Percentiles rank a stretch among this genome's conserved stretches.
These are phyloP conservation scores for Aspergillus viridinutans DNA, from an alignment of 2,329 filamentous ascomycete genomes.

Conservation along the genomic window DNA sequence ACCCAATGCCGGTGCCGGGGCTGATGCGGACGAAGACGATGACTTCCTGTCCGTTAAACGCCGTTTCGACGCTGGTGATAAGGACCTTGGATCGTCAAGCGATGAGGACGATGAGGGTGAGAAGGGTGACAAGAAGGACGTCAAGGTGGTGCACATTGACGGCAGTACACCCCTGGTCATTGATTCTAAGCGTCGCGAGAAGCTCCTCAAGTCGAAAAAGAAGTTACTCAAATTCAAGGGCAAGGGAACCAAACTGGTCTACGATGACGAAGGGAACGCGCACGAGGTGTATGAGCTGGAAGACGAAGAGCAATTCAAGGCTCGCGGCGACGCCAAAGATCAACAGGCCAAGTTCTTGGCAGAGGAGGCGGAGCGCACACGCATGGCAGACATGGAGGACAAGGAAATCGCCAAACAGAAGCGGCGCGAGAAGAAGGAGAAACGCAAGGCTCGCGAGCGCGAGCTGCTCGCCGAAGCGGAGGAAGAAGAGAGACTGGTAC, in stretches of 20 bases:
- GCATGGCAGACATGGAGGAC: slow-evolving; percentile 73
- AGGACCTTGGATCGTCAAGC: slow-evolving; percentile 41
- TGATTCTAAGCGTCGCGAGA: slow-evolving; percentile 92
- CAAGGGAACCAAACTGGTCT: slow-evolving; percentile 78
- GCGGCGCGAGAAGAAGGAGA: slow-evolving; percentile 49
- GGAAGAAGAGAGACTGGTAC: slow-evolving; percentile 26
- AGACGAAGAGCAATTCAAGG: slow-evolving; percentile 74
- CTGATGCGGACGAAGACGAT: slow-evolving; percentile 63
- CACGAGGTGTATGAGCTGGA: slow-evolving; percentile 86
- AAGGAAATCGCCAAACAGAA: slow-evolving; percentile 76
- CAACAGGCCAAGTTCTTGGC: slow-evolving; percentile 76
- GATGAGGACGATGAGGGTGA: slow-evolving; percentile 33
- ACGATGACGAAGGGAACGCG: slow-evolving; percentile 84
- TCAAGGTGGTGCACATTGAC: slow-evolving; percentile 48
- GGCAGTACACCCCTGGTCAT: slow-evolving; percentile 70
- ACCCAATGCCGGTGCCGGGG: slow-evolving; percentile 35
- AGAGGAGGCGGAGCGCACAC: slow-evolving; percentile 66
- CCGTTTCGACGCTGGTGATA: slow-evolving; percentile 68
- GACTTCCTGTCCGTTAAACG: slow-evolving; percentile 89
- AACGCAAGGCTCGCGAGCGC: slow-evolving; percentile 39
- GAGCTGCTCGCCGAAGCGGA: slow-evolving; percentile 30
- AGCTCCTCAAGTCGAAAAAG: slow-evolving; percentile 93
- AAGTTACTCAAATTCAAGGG: slow-evolving; percentile 87
- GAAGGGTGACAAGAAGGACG: slow-evolving; percentile 35
- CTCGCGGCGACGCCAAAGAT: slow-evolving; percentile 68